Percentiles rank a stretch among this genome's conserved stretches.
Evolutionary conservation across 768 basidiomycete genomes (phyloP).

Genomic region (Boletus rubroflammeus): DNA sequence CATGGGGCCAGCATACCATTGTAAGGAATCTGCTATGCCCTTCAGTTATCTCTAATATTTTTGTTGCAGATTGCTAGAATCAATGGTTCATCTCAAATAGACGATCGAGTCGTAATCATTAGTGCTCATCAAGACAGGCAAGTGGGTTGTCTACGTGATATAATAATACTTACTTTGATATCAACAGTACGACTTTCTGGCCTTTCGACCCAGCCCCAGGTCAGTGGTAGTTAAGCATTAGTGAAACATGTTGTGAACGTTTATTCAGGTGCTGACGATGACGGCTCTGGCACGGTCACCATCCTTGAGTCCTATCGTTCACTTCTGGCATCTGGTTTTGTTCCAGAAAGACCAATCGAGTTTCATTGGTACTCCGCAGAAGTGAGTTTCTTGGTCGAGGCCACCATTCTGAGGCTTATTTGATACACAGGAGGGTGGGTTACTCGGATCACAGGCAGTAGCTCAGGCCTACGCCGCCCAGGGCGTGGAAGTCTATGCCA

Average conservation of each 20-base stretch:
- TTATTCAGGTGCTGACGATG: conserved; percentile 39
- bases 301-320: conserved; percentile 44
- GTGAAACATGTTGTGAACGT: background rate
- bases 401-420: background rate
- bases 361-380: conserved; percentile 51
- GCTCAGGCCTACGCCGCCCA: conserved; percentile 63
- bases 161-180: background rate
- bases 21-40: conserved; percentile 35
- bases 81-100: conserved; percentile 60
- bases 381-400: conserved; percentile 16
- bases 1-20: conserved; percentile 84
- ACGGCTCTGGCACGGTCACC: conserved; percentile 44
- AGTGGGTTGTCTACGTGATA: background rate
- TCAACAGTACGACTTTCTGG: conserved; percentile 65
- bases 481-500: conserved; percentile 22
- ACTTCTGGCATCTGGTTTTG: conserved; percentile 40
- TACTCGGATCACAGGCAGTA: conserved; percentile 88
- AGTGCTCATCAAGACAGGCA: conserved; percentile 85
- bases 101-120: conserved; percentile 65
- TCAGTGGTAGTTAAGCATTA: conserved; percentile 23
- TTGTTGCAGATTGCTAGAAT: conserved; percentile 63
- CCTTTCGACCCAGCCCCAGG: conserved; percentile 77
- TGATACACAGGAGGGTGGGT: conserved; percentile 59
- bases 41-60: background rate
- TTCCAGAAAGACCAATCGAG: conserved; percentile 41